Evolutionary conservation across 257 asterid species (phyloP), one percentile per base, ranked within the genome.

Genomic region (Scutellaria baicalensis): DNA sequence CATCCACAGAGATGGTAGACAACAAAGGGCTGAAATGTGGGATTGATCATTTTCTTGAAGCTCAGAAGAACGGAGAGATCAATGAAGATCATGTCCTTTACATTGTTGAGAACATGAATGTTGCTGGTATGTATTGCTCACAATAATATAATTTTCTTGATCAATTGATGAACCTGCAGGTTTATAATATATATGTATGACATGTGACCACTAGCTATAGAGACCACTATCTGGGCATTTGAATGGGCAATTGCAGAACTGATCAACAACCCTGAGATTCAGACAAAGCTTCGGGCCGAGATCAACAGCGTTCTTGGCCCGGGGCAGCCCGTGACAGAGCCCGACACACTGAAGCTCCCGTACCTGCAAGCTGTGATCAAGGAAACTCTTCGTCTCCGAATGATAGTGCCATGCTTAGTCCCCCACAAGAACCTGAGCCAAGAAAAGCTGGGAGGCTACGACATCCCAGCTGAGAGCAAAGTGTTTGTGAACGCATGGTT

Each of bases 401-500:
- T 80, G 91, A 80, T 88, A 6, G 86, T 89, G 16, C 97, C 97
- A 4, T 85, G 84, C 2, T 35, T 91, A 55, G 83, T 91, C 59
- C 96, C 97, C 8, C 97, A 91, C 85, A 85, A 84, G 97, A 91
- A 91, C 84, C 91, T 87, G 68, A 70, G 85, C 38, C 81, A 85
- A 0, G 91, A 95, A 51, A 89, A 89, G 78, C 91, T 91, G 0
- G 83, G 84, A 0, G 96, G 86, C 17, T 85, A 69, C 44, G 97
- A 89, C 70, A 85, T 91, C 45, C 96, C 97, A 0, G 90, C 96
- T 0, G 83, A 87, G 78, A 87, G 91, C 76, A 80, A 84, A 42
- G 72, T 91, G 70, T 64, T 85, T 40, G 91, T 91, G 21, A 91
- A 91, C 12, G 97, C 97, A 0, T 91, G 97, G 97, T 80, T 81